A percentile compares a stretch with the other conserved stretches of the same genome.
These are phyloP conservation scores for Begonia fuchsioides DNA, from an alignment of 306 rosid genomes.

Conservation along the genomic window DNA sequence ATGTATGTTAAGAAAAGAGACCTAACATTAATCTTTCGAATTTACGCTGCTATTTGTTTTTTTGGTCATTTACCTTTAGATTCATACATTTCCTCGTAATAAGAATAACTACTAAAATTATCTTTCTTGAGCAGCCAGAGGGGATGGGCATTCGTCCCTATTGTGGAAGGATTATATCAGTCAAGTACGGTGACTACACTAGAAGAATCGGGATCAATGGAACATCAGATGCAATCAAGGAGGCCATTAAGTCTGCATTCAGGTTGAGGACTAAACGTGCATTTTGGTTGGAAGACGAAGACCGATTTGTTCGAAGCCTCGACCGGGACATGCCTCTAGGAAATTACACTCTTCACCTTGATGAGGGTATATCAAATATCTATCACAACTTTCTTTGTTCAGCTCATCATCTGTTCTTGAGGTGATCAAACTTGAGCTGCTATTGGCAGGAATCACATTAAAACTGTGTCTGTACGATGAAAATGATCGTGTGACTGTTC, in stretches of 20 bases:
- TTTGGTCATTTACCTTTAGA: too few relatives aligned
- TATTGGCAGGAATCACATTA: slow-evolving; percentile 43
- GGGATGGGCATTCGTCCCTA: not conserved
- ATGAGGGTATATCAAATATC: slow-evolving; percentile 50
- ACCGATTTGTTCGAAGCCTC: slow-evolving; percentile 72
- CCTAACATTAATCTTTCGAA: too few relatives aligned
- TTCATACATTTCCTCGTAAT: too few relatives aligned
- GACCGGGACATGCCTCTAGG: slow-evolving; percentile 96
- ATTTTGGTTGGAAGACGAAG: slow-evolving; percentile 98
- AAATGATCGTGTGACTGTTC: slow-evolving; percentile 65
- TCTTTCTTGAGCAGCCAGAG: too few relatives aligned
- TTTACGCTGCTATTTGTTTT: too few relatives aligned
- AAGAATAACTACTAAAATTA: too few relatives aligned
- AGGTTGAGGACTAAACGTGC: slow-evolving; percentile 83
- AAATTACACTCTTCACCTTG: slow-evolving; percentile 84
- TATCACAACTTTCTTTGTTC: not conserved
- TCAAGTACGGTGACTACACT: slow-evolving; percentile 81
- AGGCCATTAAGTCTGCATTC: slow-evolving; percentile 81
- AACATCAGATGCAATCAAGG: slow-evolving; percentile 80
- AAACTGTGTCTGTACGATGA: slow-evolving; percentile 67
- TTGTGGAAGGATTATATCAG: slow-evolving; percentile 82
- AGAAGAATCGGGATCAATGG: slow-evolving; percentile 90
- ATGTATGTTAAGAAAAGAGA: too few relatives aligned
- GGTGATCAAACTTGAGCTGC: slow-evolving; percentile 10
- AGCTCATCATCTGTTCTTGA: too few relatives aligned